phyloP scores from a whole-genome alignment of 1,284 basidiomycete species.

The Puccinia polysora region DNA sequence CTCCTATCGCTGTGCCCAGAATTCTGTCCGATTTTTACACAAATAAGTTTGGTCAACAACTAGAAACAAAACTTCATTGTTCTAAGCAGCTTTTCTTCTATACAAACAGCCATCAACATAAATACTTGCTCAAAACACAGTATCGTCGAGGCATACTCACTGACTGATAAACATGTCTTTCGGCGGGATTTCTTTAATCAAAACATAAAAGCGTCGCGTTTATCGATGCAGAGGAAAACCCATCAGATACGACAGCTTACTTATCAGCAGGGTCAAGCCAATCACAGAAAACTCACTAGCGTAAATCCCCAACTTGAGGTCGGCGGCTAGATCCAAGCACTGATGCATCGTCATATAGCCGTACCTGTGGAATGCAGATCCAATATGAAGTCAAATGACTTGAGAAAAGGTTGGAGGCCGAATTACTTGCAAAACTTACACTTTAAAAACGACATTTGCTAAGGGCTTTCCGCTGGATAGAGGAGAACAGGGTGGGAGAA shows the following conservation, averaged over 20 bases:
- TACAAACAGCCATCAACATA: no score
- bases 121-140: not conserved
- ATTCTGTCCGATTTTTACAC: conserved; percentile 25
- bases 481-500: not conserved
- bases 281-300: conserved; percentile 46
- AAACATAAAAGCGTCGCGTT: not conserved
- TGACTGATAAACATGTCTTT: conserved; percentile 53
- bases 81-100: no score
- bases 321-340: conserved; percentile 52
- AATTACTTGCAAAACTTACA: no score
- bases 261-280: no score
- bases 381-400: not conserved
- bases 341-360: conserved; percentile 49
- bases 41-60: no score
- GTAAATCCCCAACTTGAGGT: conserved; percentile 53
- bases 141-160: conserved; percentile 8
- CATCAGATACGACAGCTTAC: no score
- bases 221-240: not conserved
- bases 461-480: conserved; percentile 14
- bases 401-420: not conserved
- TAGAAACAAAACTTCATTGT: no score
- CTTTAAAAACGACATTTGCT: conserved; percentile 38
- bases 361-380: conserved; percentile 6
- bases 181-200: conserved; percentile 48
- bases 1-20: conserved; percentile 51